These are phyloP conservation scores for Tetragonia tetragonoides DNA, from an alignment of 148 eudicot species.

Conservation along the genomic window DNA sequence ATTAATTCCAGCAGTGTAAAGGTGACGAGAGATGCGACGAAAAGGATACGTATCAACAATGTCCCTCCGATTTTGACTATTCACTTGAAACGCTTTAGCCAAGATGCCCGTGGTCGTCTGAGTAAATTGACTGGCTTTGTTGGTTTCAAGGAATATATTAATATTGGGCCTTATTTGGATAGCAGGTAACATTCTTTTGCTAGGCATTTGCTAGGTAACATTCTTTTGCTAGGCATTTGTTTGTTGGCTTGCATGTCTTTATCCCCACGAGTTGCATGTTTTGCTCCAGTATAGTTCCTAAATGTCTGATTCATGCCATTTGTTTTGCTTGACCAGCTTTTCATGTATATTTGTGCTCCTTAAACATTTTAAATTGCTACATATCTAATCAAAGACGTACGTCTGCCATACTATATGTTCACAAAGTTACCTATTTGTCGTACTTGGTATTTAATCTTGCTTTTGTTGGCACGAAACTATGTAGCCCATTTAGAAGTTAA, in stretches of 20 bases:
- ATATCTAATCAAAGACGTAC: neutral
- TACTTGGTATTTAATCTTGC: neutral
- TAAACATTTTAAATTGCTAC: neutral
- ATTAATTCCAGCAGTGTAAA: constrained; percentile 42
- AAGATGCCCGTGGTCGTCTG: constrained; percentile 88
- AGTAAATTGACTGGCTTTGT: constrained; percentile 92
- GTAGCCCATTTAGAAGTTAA: neutral
- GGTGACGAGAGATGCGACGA: constrained; percentile 86
- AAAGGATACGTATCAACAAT: constrained; percentile 65
- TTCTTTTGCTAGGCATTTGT: constrained; percentile 1
- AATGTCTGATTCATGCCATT: neutral
- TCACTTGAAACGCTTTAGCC: constrained; percentile 89
- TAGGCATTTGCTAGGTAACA: constrained; percentile 44
- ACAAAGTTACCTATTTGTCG: neutral
- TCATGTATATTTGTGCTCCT: neutral
- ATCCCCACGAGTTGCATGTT: neutral
- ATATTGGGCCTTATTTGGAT: constrained; percentile 77
- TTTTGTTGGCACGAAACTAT: neutral
- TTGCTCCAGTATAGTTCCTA: neutral
- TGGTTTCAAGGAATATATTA: constrained; percentile 62
- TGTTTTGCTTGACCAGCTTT: neutral
- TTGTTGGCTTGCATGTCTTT: neutral
- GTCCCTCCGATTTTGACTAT: constrained; percentile 78
- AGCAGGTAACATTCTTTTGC: constrained; percentile 48
- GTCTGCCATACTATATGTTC: neutral